phyloP scores from a whole-genome alignment of 805 yeast genomes.

The Komagataella pastoris region DNA sequence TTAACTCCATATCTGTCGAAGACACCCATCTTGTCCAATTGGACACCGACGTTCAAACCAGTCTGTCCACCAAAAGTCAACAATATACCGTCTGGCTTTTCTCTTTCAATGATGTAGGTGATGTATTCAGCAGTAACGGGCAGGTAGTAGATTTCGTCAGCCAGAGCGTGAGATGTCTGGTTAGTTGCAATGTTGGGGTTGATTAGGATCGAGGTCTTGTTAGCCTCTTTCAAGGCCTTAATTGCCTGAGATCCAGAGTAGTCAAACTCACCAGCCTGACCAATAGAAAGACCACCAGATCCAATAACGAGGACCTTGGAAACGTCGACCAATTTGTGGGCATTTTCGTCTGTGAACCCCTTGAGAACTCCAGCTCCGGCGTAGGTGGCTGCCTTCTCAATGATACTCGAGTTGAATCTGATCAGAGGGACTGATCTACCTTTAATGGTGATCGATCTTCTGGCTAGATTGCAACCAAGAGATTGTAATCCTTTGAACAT shows the following conservation, averaged over 20 bases:
- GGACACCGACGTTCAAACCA: conserved; percentile 90
- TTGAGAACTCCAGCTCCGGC: conserved; percentile 53
- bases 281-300: conserved; percentile 94
- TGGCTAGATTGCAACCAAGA: neutral
- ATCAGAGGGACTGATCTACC: neutral
- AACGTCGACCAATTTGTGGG: conserved; percentile 66
- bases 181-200: conserved; percentile 96
- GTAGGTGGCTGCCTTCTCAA: conserved; percentile 19
- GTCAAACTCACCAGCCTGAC: conserved; percentile 98
- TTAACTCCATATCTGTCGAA: conserved; percentile 83
- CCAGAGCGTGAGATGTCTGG: conserved; percentile 89
- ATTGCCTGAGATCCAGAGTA: conserved; percentile 97
- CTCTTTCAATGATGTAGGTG: conserved; percentile 89
- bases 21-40: conserved; percentile 88
- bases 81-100: conserved; percentile 90
- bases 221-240: conserved; percentile 85
- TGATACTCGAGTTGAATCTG: neutral
- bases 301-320: conserved; percentile 85
- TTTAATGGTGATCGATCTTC: neutral
- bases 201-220: conserved; percentile 72
- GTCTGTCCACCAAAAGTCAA: conserved; percentile 99
- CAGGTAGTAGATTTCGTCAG: conserved; percentile 88
- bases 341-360: conserved; percentile 43
- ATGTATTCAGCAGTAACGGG: conserved; percentile 97
- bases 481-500: neutral